Percentiles rank a stretch among this genome's conserved stretches.
These are phyloP conservation scores for Silene uniflora DNA, from an alignment of 148 eudicot genomes.

Conservation along the genomic window DNA sequence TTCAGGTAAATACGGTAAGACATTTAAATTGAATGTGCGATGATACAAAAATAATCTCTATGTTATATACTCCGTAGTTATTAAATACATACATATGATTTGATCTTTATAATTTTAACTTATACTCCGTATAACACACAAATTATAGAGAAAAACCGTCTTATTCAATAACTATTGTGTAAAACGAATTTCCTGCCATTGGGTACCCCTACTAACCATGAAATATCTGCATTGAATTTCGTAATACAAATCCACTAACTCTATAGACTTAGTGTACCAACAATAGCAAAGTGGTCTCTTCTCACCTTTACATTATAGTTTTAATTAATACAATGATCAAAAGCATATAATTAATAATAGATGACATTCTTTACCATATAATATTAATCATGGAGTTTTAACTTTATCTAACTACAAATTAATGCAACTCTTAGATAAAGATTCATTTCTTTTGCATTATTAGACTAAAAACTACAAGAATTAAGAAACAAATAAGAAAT, in stretches of 20 bases:
- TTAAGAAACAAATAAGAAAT: neutral
- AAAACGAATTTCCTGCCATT: no score
- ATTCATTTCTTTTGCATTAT: conserved; percentile 6
- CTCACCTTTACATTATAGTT: conserved; percentile 23
- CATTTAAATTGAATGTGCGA: no score
- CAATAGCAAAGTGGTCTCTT: conserved; percentile 58
- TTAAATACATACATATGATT: no score
- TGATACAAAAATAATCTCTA: no score
- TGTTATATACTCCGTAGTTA: no score
- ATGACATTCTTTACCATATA: conserved; percentile 24
- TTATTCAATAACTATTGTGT: no score
- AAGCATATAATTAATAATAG: conserved; percentile 9
- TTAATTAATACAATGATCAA: conserved; percentile 20
- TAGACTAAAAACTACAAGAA: conserved; percentile 21
- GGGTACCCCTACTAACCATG: neutral
- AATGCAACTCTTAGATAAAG: conserved; percentile 25
- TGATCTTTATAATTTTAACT: no score
- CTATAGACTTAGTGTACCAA: conserved; percentile 54
- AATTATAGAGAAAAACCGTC: no score
- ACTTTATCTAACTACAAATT: conserved; percentile 23
- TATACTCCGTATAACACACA: no score
- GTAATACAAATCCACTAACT: conserved; percentile 47
- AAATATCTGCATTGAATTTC: neutral
- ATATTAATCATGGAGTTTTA: conserved; percentile 18
- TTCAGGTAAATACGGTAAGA: no score